Percentiles rank a stretch among this genome's conserved stretches.
Conservation (phyloP, 306 rosid species). For the Glycyrrhiza uralensis region DNA sequence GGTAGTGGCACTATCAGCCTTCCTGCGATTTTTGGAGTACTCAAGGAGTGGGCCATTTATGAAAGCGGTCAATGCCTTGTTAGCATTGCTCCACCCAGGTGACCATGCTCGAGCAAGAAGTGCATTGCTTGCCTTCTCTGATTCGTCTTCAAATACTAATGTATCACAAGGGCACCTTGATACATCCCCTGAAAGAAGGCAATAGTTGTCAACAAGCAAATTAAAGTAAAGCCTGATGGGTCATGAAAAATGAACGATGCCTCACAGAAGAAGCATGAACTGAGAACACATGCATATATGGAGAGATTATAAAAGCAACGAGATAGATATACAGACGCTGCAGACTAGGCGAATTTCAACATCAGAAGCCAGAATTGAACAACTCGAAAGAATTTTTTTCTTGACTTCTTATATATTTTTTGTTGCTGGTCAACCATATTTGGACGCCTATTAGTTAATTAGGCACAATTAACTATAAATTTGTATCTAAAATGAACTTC, state of each 20-base stretch:
- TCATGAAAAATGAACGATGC: not conserved
- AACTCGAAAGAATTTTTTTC: not conserved
- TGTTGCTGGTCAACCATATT: not conserved
- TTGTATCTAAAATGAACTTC: not conserved
- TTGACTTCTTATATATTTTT: not conserved
- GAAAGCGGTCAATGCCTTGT: conserved; percentile 70
- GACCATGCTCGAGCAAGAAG: conserved; percentile 95
- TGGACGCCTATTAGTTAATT: not conserved
- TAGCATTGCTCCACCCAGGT: conserved; percentile 91
- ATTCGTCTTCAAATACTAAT: conserved; percentile 73
- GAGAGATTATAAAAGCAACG: not conserved
- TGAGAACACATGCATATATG: not conserved
- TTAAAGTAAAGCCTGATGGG: not conserved
- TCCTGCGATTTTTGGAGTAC: conserved; percentile 66
- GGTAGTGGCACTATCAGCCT: conserved; percentile 85
- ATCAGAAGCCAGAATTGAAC: not conserved
- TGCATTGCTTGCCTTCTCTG: conserved; percentile 88
- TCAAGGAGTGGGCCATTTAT: conserved; percentile 76
- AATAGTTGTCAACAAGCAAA: conserved; percentile 1
- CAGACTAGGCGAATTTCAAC: not conserved
- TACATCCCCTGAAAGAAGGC: conserved; percentile 57
- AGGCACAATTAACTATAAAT: not conserved
- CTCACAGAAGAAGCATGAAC: not conserved
- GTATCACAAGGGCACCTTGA: conserved; percentile 62
- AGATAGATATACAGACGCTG: not conserved